These are phyloP conservation scores for Trypethelium eluteriae DNA, from an alignment of 495 filamentous ascomycete species.

Conservation along the genomic window DNA sequence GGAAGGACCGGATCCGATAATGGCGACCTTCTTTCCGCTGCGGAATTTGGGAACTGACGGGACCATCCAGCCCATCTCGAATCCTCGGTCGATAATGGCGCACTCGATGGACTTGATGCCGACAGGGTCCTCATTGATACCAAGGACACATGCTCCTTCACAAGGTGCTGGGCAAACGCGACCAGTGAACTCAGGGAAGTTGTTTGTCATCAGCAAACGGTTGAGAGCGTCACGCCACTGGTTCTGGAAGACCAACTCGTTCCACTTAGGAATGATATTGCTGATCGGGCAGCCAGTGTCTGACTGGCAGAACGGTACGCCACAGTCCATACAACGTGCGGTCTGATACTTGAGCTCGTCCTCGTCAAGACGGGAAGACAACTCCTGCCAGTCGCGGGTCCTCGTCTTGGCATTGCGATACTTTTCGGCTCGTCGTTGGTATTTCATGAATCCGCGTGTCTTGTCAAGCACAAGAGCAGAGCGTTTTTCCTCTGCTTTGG, in stretches of 20 bases:
- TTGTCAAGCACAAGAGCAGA: conserved; percentile 92
- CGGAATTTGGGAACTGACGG: conserved; percentile 71
- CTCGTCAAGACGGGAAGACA: conserved; percentile 81
- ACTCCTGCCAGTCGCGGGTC: conserved; percentile 90
- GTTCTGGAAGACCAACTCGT: conserved; percentile 85
- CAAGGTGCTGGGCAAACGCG: conserved; percentile 98
- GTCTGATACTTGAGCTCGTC: conserved; percentile 99
- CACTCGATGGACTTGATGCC: conserved; percentile 99
- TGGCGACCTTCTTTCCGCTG: conserved; percentile 81
- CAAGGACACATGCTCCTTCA: conserved; percentile 93
- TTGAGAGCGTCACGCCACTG: conserved; percentile 96
- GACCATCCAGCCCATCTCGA: conserved; percentile 99
- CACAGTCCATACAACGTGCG: conserved; percentile 98
- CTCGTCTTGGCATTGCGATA: conserved; percentile 83
- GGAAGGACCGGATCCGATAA: conserved; percentile 91
- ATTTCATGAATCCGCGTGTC: conserved; percentile 98
- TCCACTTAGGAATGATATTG: conserved; percentile 99
- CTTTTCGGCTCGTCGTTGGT: conserved; percentile 87
- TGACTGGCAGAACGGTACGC: conserved; percentile 98
- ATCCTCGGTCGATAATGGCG: conserved; percentile 97
- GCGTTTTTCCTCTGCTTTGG: conserved; percentile 86
- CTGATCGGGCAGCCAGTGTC: conserved; percentile 96
- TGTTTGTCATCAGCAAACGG: conserved; percentile 95
- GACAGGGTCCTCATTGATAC: conserved; percentile 96
- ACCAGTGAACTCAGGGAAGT: conserved; percentile 98